A percentile compares a stretch with the other conserved stretches of the same genome.
These are phyloP conservation scores for Talaromyces sp. DNA, from an alignment of 2,329 filamentous ascomycete species.

Conservation along the genomic window DNA sequence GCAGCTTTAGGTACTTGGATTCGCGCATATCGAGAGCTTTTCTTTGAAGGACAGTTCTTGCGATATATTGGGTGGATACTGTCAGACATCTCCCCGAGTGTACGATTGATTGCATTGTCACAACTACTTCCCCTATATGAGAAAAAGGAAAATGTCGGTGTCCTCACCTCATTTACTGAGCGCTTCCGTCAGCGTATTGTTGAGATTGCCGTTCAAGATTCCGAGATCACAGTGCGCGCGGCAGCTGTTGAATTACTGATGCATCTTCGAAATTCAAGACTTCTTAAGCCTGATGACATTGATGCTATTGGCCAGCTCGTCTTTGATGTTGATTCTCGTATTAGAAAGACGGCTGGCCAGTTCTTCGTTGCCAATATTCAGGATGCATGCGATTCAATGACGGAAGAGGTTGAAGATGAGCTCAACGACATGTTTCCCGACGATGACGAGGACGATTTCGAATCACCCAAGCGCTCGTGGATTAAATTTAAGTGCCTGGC, in stretches of 20 bases:
- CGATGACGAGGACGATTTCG: slow-evolving; percentile 71
- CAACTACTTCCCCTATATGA: slow-evolving; percentile 80
- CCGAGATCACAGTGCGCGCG: slow-evolving; percentile 78
- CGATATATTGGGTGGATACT: slow-evolving; percentile 95
- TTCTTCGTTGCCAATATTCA: slow-evolving; percentile 90
- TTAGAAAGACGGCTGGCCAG: slow-evolving; percentile 83
- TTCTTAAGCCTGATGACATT: slow-evolving; percentile 89
- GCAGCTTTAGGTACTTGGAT: slow-evolving; percentile 89
- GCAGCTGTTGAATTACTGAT: slow-evolving; percentile 81
- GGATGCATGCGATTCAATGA: slow-evolving; percentile 75
- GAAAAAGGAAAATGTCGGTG: slow-evolving; percentile 73
- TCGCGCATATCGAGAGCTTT: slow-evolving; percentile 77
- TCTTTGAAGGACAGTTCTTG: slow-evolving; percentile 87
- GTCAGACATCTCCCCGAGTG: slow-evolving; percentile 74
- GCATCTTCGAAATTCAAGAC: slow-evolving; percentile 76
- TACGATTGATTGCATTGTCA: slow-evolving; percentile 81
- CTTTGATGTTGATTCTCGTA: slow-evolving; percentile 80
- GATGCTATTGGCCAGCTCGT: slow-evolving; percentile 85
- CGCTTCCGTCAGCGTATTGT: slow-evolving; percentile 83
- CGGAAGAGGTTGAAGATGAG: slow-evolving; percentile 82
- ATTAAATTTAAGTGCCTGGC: slow-evolving; percentile 88
- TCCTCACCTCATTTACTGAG: slow-evolving; percentile 88
- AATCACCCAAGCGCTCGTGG: slow-evolving; percentile 79
- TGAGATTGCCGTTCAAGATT: slow-evolving; percentile 88
- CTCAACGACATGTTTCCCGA: slow-evolving; percentile 75